Percentiles rank a stretch among this genome's conserved stretches.
These are phyloP conservation scores for Scopulariopsis brevicaulis DNA, from an alignment of 2,329 filamentous ascomycete genomes.

Conservation along the genomic window DNA sequence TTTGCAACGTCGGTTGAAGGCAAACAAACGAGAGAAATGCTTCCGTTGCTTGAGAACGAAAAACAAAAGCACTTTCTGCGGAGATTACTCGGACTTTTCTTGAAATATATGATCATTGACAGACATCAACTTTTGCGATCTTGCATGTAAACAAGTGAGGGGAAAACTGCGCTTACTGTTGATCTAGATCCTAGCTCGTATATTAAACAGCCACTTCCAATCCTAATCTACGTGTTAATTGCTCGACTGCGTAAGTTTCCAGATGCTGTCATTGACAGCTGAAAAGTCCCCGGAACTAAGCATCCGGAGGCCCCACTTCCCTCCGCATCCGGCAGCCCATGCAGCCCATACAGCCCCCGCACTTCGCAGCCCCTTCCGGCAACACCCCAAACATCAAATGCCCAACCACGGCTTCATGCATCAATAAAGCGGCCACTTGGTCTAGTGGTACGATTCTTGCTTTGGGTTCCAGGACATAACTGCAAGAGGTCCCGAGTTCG, in stretches of 20 bases:
- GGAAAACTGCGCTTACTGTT: no score
- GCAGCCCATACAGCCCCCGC: neutral
- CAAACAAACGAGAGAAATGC: neutral
- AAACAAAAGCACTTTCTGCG: neutral
- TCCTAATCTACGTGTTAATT: no score
- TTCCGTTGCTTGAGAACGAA: no score
- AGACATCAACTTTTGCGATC: neutral
- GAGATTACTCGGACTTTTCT: no score
- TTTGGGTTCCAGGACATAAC: neutral
- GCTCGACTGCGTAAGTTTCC: no score
- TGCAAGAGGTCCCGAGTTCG: constrained; percentile 4
- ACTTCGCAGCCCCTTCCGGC: neutral
- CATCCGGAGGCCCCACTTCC: no score
- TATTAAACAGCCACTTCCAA: no score
- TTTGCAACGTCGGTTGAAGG: neutral
- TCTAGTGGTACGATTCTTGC: constrained; percentile 5
- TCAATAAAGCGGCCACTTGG: neutral
- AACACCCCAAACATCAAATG: neutral
- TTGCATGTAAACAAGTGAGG: no score
- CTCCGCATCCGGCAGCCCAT: no score
- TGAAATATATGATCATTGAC: neutral
- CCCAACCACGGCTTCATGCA: neutral
- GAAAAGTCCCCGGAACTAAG: no score
- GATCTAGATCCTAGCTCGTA: no score
- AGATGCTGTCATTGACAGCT: no score